Evolutionary conservation across 805 yeast species (phyloP).

Genomic region (Yarrowia deformans): DNA sequence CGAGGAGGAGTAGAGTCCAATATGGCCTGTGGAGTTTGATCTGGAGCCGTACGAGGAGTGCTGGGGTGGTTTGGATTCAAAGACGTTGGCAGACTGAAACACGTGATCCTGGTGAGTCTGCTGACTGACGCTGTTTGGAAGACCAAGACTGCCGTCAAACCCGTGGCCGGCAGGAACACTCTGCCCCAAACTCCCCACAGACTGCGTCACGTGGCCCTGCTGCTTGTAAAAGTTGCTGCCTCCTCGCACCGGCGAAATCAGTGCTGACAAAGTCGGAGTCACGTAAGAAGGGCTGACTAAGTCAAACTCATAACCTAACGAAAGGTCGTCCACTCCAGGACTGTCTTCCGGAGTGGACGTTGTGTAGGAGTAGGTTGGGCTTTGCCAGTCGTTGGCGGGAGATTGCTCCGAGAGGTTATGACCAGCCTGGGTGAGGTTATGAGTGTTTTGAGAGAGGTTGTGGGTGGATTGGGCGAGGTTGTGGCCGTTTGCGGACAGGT

Average conservation of each 20-base stretch:
- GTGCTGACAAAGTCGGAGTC: conserved; percentile 1
- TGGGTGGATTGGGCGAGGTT: neutral
- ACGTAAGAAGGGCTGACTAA: conserved; percentile 7
- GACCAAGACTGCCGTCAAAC: too few species aligned
- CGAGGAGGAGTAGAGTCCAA: neutral
- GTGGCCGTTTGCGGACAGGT: neutral
- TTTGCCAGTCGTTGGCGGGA: conserved; percentile 2
- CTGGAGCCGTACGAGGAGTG: neutral
- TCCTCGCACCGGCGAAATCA: neutral
- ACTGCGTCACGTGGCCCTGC: neutral
- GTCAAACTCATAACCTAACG: conserved; percentile 25
- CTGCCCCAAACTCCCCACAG: neutral
- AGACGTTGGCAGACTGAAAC: neutral
- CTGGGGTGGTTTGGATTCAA: neutral
- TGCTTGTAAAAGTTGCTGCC: conserved; percentile 6
- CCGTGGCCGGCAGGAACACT: too few species aligned
- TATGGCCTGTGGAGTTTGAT: conserved; percentile 3
- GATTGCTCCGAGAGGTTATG: neutral
- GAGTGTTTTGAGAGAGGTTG: neutral
- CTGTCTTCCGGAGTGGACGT: conserved; percentile 19
- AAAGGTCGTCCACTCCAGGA: conserved; percentile 10
- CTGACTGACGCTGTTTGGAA: too few species aligned
- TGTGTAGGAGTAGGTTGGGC: conserved; percentile 23
- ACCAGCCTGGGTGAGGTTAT: neutral
- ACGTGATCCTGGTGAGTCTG: too few species aligned